Evolutionary conservation across 148 eudicot species (phyloP).

Genomic region (Linanthus parryae): DNA sequence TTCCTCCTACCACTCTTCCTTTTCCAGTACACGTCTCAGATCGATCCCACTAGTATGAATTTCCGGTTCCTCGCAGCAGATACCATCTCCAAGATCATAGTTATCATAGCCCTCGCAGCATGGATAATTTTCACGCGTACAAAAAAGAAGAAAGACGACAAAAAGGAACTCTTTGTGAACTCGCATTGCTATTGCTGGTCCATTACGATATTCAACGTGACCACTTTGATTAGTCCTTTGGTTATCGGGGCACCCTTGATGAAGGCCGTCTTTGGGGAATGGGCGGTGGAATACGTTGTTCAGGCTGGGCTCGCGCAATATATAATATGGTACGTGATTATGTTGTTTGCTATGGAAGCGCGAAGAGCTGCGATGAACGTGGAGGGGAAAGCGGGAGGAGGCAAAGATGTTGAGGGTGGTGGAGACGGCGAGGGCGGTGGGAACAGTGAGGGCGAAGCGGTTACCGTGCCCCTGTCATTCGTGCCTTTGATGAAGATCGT

Average conservation of each 20-base stretch:
- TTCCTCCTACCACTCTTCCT: background rate
- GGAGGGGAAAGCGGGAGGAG: too few species aligned
- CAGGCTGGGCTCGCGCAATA: background rate
- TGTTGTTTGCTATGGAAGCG: background rate
- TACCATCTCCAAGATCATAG: background rate
- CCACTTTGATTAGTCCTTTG: background rate
- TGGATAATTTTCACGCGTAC: background rate
- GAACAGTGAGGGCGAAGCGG: background rate
- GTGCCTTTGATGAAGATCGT: background rate
- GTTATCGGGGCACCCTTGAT: background rate
- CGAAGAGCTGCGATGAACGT: background rate
- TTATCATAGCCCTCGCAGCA: background rate
- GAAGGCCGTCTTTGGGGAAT: background rate
- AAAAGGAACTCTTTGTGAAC: too few species aligned
- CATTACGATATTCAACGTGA: background rate
- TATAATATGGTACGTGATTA: background rate
- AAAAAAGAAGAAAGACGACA: too few species aligned
- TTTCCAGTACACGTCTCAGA: background rate
- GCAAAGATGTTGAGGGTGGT: background rate
- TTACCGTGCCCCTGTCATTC: background rate
- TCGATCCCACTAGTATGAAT: background rate
- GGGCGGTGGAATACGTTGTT: background rate
- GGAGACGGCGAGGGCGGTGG: background rate
- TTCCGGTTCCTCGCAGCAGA: background rate
- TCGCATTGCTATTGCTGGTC: background rate